phyloP scores from a whole-genome alignment of 192 early-diverging fungal genomes.

The Rhizophagus prolifer region DNA sequence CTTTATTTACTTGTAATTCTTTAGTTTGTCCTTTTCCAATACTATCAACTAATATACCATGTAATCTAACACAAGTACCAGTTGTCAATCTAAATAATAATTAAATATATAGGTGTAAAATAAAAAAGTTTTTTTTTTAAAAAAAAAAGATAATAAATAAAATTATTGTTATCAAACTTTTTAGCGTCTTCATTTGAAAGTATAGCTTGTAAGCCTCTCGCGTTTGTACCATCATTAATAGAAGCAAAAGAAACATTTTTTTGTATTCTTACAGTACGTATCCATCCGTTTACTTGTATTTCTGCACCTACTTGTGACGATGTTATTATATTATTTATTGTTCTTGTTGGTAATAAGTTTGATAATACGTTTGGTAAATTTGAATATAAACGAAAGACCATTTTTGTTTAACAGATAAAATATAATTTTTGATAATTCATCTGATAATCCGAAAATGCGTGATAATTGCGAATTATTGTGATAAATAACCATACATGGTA shows the following conservation, averaged over 20 bases:
- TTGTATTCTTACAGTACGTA: constrained; percentile 78
- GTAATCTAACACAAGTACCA: constrained; percentile 71
- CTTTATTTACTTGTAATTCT: constrained; percentile 63
- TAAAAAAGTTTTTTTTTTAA: constrained; percentile 17
- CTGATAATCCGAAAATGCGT: too few species aligned
- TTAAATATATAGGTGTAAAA: neutral
- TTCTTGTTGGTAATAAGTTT: constrained; percentile 16
- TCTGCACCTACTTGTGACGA: constrained; percentile 33
- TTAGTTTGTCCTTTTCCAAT: constrained; percentile 68
- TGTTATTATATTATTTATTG: constrained; percentile 37
- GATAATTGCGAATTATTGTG: too few species aligned
- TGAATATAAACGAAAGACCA: neutral
- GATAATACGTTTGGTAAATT: neutral
- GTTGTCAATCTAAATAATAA: constrained; percentile 56
- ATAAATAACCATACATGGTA: too few species aligned
- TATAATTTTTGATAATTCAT: too few species aligned
- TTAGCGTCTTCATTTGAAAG: constrained; percentile 50
- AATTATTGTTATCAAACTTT: constrained; percentile 40
- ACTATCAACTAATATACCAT: constrained; percentile 64
- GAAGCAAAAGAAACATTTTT: constrained; percentile 77
- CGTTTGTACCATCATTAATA: constrained; percentile 74
- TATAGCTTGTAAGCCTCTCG: constrained; percentile 71
- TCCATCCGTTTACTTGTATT: constrained; percentile 72
- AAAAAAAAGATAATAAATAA: neutral
- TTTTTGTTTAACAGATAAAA: too few species aligned